A percentile compares a stretch with the other conserved stretches of the same genome.
Evolutionary conservation across 2,329 filamentous ascomycete species (phyloP).

Genomic region (Huntiella omanensis): DNA sequence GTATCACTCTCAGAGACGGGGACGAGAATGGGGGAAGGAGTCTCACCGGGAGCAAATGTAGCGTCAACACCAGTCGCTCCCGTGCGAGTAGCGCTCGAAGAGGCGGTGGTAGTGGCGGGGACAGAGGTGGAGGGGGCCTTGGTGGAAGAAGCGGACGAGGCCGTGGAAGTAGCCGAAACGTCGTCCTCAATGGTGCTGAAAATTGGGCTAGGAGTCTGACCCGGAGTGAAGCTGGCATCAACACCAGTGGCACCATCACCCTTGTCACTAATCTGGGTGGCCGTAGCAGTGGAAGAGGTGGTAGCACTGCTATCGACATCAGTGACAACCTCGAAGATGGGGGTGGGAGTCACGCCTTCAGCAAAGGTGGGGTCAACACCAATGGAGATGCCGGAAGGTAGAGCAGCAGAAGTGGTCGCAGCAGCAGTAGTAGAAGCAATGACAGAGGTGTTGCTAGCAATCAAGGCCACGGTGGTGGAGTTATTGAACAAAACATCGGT

Average conservation of each 20-base stretch:
- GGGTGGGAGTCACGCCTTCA: constrained; percentile 2
- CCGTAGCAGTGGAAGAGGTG: not conserved
- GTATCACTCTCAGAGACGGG: not conserved
- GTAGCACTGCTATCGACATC: not conserved
- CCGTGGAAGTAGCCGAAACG: not conserved
- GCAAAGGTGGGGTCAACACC: not conserved
- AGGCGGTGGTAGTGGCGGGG: not conserved
- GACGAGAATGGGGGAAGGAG: constrained; percentile 7
- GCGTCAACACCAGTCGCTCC: constrained; percentile 5
- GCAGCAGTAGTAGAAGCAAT: not conserved
- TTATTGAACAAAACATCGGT: constrained; percentile 1
- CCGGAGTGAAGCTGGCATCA: constrained; percentile 3
- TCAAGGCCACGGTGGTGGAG: not conserved
- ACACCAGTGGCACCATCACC: constrained; percentile 1
- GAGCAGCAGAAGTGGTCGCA: not conserved
- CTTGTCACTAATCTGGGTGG: not conserved
- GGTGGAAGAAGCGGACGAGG: not conserved
- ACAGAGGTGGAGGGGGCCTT: not conserved
- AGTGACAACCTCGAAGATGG: not conserved
- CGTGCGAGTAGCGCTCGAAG: not conserved
- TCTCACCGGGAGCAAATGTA: constrained; percentile 5
- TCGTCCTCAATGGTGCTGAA: not conserved
- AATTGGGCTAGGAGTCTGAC: constrained; percentile 4
- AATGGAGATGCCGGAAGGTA: not conserved
- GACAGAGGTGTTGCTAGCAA: not conserved